Percentiles rank a stretch among this genome's conserved stretches.
These are phyloP conservation scores for Petunia hybrid DNA, from an alignment of 305 asterid genomes.

Conservation along the genomic window DNA sequence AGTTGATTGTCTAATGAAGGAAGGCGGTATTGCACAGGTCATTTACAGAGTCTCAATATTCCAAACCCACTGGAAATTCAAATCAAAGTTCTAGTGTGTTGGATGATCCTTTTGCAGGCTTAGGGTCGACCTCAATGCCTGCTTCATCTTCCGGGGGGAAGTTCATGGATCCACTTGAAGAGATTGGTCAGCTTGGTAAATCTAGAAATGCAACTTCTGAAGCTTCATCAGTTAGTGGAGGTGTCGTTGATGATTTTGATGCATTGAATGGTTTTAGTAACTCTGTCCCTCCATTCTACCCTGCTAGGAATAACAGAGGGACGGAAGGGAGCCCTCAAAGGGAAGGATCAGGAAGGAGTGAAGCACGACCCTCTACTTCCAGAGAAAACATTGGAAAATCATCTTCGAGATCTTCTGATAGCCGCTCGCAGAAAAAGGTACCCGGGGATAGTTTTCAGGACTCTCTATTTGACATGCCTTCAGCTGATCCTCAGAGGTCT, in stretches of 20 bases:
- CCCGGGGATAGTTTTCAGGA: constrained; percentile 65
- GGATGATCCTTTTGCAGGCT: constrained; percentile 81
- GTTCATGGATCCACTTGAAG: constrained; percentile 72
- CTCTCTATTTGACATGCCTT: constrained; percentile 78
- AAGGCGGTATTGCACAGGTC: constrained; percentile 56
- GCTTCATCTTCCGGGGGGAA: constrained; percentile 57
- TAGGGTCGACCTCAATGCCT: constrained; percentile 63
- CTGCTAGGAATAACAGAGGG: constrained; percentile 59
- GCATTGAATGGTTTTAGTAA: constrained; percentile 68
- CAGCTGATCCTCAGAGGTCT: constrained; percentile 63
- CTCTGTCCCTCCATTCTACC: constrained; percentile 60
- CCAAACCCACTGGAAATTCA: constrained; percentile 60
- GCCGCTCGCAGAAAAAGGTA: constrained; percentile 55
- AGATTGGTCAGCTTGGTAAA: constrained; percentile 62
- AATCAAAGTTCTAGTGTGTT: constrained; percentile 50
- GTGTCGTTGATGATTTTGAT: constrained; percentile 82
- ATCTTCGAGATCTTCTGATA: constrained; percentile 66
- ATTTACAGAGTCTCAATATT: constrained; percentile 67
- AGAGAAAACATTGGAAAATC: constrained; percentile 59
- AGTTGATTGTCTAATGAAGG: constrained; percentile 20
- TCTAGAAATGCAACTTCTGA: constrained; percentile 63
- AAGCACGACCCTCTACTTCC: constrained; percentile 51
- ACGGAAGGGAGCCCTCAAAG: constrained; percentile 66
- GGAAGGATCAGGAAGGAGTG: constrained; percentile 44
- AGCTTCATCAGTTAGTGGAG: constrained; percentile 59